Percentiles rank a stretch among this genome's conserved stretches.
Conservation (phyloP, 1,284 basidiomycete genomes). For the Apiotrichum siamense region DNA sequence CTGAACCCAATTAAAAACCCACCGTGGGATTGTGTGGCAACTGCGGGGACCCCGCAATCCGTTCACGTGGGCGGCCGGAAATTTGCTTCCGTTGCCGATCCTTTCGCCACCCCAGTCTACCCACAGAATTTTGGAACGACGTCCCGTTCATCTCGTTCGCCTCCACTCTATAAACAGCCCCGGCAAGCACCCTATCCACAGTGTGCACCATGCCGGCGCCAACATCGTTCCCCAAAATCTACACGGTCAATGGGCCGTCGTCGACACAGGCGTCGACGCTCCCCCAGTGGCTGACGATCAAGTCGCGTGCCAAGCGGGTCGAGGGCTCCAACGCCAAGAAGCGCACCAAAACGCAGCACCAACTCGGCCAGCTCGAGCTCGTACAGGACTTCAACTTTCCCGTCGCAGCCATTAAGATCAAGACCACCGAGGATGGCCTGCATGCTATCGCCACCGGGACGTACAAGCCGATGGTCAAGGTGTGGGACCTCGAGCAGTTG, state of each 20-base stretch:
- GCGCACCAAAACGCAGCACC: conserved; percentile 43
- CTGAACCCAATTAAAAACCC: too few species aligned
- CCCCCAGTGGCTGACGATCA: conserved; percentile 80
- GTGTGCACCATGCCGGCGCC: conserved; percentile 21
- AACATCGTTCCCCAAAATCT: conserved; percentile 60
- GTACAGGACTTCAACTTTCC: conserved; percentile 96
- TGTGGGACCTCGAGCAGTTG: conserved; percentile 91
- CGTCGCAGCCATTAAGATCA: conserved; percentile 87
- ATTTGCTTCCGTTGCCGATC: too few species aligned
- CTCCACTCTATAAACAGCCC: not conserved
- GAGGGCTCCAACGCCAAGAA: conserved; percentile 35
- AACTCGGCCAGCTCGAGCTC: conserved; percentile 60
- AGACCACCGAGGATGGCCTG: conserved; percentile 83
- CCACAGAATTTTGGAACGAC: not conserved
- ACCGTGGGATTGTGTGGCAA: too few species aligned
- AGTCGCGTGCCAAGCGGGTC: conserved; percentile 43
- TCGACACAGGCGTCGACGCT: conserved; percentile 76
- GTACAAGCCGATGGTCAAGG: conserved; percentile 96
- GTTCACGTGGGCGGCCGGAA: too few species aligned
- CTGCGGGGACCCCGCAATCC: too few species aligned
- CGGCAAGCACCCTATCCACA: not conserved
- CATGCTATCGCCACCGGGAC: conserved; percentile 92
- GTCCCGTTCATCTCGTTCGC: not conserved
- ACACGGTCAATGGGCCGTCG: conserved; percentile 81
- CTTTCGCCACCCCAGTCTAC: too few species aligned